phyloP scores from a whole-genome alignment of 2,329 filamentous ascomycete genomes.

The Colletotrichum musae region DNA sequence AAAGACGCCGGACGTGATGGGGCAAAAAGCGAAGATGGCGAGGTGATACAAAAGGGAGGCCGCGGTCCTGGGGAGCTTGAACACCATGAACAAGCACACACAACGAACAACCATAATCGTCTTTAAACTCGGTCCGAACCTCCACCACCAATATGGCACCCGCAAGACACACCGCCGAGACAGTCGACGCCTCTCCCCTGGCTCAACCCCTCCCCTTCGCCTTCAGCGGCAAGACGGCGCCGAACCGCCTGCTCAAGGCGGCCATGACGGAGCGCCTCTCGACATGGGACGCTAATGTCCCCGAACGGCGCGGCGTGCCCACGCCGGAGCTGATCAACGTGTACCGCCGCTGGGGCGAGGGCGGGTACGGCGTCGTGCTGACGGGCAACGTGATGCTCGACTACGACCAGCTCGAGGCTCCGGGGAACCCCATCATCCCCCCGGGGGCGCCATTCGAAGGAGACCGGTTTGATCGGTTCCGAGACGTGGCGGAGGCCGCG shows the following conservation, averaged over 20 bases:
- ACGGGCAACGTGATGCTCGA: conserved; percentile 75
- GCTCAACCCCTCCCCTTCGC: conserved; percentile 62
- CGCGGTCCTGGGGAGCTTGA: too few species aligned
- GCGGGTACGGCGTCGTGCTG: conserved; percentile 65
- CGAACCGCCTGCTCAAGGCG: conserved; percentile 76
- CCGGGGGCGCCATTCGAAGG: conserved; percentile 64
- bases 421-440: conserved; percentile 71
- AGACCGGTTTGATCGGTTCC: conserved; percentile 71
- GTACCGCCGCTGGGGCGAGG: conserved; percentile 72
- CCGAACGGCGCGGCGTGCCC: conserved; percentile 63
- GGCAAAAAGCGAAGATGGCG: too few species aligned
- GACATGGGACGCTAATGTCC: conserved; percentile 69
- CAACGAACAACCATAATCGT: background rate
- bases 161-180: conserved; percentile 22
- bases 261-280: conserved; percentile 77
- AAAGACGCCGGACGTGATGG: too few species aligned
- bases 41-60: too few species aligned
- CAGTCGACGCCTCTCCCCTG: conserved; percentile 46
- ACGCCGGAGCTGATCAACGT: conserved; percentile 62
- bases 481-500: conserved; percentile 56
- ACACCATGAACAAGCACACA: background rate
- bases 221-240: conserved; percentile 68
- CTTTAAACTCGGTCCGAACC: background rate
- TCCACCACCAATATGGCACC: conserved; percentile 11
- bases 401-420: conserved; percentile 68